phyloP scores from a whole-genome alignment of 2,329 filamentous ascomycete genomes.

The Colletotrichum eleusines region DNA sequence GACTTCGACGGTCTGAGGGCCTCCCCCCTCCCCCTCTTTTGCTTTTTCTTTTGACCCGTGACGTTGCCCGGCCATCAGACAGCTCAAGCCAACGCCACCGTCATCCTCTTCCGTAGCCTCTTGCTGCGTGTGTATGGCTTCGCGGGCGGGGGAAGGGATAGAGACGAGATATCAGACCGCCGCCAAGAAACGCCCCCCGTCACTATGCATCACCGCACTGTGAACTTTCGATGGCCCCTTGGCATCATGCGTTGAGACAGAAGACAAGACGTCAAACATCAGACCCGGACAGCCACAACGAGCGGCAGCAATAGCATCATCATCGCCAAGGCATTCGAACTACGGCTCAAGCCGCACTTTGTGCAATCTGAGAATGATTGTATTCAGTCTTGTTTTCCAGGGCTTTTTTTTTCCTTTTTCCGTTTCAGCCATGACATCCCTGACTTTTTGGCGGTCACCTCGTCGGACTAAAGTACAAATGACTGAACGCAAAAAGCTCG shows the following conservation, averaged over 20 bases:
- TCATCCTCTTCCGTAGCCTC: neutral
- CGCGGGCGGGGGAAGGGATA: too few relatives aligned
- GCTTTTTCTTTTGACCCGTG: neutral
- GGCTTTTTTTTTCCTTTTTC: constrained; percentile 13
- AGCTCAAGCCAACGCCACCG: neutral
- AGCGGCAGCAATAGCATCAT: neutral
- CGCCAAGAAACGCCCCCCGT: neutral
- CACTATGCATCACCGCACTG: neutral
- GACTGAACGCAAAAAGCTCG: constrained; percentile 17
- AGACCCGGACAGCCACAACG: neutral
- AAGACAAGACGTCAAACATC: neutral
- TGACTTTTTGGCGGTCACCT: constrained; percentile 24
- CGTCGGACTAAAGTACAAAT: constrained; percentile 14
- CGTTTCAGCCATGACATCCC: constrained; percentile 16
- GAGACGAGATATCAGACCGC: neutral
- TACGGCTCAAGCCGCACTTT: neutral
- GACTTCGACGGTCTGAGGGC: neutral
- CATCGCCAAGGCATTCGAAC: neutral
- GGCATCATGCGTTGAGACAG: neutral
- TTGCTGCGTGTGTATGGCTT: neutral
- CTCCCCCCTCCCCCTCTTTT: too few relatives aligned
- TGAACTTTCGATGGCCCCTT: neutral
- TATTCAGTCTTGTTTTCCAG: constrained; percentile 37
- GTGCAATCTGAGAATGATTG: constrained; percentile 26
- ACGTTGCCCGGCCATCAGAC: neutral